Base-by-base conservation (phyloP, 345 rosid species). In the Arabidopsis suecica region DNA sequence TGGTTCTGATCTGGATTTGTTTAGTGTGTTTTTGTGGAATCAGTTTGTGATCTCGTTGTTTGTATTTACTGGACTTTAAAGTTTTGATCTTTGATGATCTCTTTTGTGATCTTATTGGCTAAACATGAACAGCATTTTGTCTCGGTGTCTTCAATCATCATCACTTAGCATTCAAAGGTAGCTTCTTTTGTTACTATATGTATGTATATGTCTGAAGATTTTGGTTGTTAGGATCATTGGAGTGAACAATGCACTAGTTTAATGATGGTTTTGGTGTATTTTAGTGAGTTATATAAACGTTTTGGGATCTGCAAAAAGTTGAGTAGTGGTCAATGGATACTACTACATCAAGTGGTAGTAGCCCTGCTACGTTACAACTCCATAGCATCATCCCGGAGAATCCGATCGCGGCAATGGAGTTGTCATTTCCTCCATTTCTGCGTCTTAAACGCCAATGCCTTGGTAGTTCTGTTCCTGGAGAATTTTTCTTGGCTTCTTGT, bases 311-410 rank as follows among this genome's bases (percentile, higher is more conserved):
- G 77, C 55, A 30, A 51, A 62, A 61, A 1, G 13, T 37, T 36
- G 42, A 73, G 61, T 44, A 75, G 74, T 76, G 80, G n/a, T 58
- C 42, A 63, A 75, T 77, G 80, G 80, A 77, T 56, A 38, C 80
- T 62, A 53, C 79, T 33, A 47, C 75, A 36, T 69, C 80, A 47
- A 77, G 50, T 62, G 66, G 80, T 47, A 58, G 16, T 47, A 61
- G 56, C 25, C 70, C 75, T 41, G 47, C 75, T 63, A 63, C 75
- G 16, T 63, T 78, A 41, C 73, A 65, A 61, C 66, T 71, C 64
- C 69, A 42, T 65, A 72, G 30, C 62, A 65, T 78, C 72, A 48
- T 78, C 13, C 36, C 60, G 0, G 81, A 72, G 67, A 71, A 37
- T 49, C 67, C 72, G 2, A 20, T 71, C 22, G 1, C 67, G 1